Evolutionary conservation across 202 grass and related monocot genomes (phyloP), one percentile per base, ranked within the genome.

Genomic region (Dendrocalamus latiflorus): DNA sequence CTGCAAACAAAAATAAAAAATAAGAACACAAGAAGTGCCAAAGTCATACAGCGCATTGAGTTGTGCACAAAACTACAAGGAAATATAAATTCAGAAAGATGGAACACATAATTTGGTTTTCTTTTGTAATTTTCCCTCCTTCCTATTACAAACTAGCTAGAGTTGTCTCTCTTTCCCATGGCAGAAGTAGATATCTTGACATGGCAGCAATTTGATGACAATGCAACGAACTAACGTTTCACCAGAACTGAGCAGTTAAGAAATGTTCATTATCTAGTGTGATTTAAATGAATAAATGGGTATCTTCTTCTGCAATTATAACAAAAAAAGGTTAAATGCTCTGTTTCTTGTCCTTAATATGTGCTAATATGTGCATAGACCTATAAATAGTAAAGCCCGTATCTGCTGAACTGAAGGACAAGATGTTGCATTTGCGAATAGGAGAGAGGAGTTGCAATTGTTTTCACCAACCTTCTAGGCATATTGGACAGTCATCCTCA

Each of bases 401-500:
- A 67, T 70, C 42, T 70, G 28, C 0, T 8, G 48, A 74, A 47
- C 4, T 0, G 17, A 60, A 67, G 68, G 49, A 50, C 8, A 76
- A 34, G 33, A 63, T 25, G 9, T 12, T 22, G 56, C 14, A 68
- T 60, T 53, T 72, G 7, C 41, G 9, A 79, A 66, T 51, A 74
- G 15, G 13, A 51, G 5, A 59, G 17, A 44, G 44, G 2, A 22
- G 20, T n/a, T n/a, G n/a, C n/a, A n/a, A n/a, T n/a, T n/a, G n/a
- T 77, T 73, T 80, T 48, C 43, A 81, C 68, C 20, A 65, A 97
- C 94, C 94, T 88, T 97, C 94, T 78, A 93, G 84, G 88, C 94
- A 97, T 57, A 91, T 88, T 22, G 94, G 91, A 81, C 94, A 97
- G n/a, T 88, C 94, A 83, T 91, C 84, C 81, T 90, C 89, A 9